Evolutionary conservation across 331 rosid genomes (phyloP), one percentile per base, ranked within the genome.

Genomic region (Cydonia oblonga): DNA sequence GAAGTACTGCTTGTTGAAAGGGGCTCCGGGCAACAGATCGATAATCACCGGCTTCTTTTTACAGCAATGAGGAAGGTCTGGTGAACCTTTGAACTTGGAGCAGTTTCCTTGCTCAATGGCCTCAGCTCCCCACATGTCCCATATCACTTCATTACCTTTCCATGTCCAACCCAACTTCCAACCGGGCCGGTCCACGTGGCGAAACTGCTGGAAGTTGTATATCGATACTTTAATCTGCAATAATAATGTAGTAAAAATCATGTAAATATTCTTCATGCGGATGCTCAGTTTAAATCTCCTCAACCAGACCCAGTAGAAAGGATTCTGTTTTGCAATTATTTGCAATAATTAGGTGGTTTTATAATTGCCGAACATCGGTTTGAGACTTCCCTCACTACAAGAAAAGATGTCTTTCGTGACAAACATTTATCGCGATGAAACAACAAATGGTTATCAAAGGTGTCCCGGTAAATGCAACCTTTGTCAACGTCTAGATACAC

Each of bases 41-140:
- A 90, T 77, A 19, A 90, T 80, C 38, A 29, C 67, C 8, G 96
- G 96, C 54, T 59, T 6, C 78, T 70, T 88, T 73, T 81, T 71
- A 78, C 98, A 92, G 56, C 92, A 80, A 79, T 92, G 96, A 1
- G 98, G 96, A 42, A 70, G 76, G 9, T 78, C 53, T 71, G 54
- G 64, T 68, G 53, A 66, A 6, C 86, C 87, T 29, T 28, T 84
- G 57, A 84, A 82, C 70, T 72, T 83, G 13, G 89, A 70, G 82
- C 98, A 92, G 32, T 90, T 59, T 53, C 96, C 98, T 83, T 87
- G 96, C 61, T 86, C 80, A 0, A 32, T 79, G 2, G 98, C 88
- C 82, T 92, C 96, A 19, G 93, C 96, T 11, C 96, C 98, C 81
- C 83, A 68, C 90, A 88, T 83, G 51, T 79, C 46, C 98, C 96